Evolutionary conservation across 345 rosid species (phyloP), one percentile per base, ranked within the genome.

Genomic region (Lepidium sativum): DNA sequence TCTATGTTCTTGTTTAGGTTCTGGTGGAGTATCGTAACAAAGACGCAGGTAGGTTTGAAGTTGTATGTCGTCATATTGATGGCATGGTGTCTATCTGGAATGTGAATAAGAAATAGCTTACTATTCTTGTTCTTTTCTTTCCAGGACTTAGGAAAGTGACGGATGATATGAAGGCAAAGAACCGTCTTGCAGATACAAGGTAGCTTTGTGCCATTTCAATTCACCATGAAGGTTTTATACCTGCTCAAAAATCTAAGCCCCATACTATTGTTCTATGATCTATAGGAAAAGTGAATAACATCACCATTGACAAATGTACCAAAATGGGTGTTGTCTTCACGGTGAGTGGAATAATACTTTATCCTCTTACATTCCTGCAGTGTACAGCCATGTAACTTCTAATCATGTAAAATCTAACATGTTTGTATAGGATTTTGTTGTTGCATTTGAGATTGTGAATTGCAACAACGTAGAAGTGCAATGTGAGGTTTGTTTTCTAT

Each of bases 381-480:
- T 33, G 21, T 48, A 61, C 40, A 39, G 20, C 21, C 9, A 11
- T 40, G 64, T 43, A 56, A 17, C 35, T 59, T 50, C 51, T 43
- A 34, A 37, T 37, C 3, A 17, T 18, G 50, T 9, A 44, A 23
- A 18, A 5, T 51, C n/a, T 65, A 18, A 61, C 72, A 50, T 25
- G 60, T 40, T 17, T 67, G 60, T 61, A 9, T 78, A 95, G 97
- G 99, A 91, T 83, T 95, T 95, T 31, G 99, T 95, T 65, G 96
- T 97, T 77, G 99, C 99, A 65, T 95, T 77, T 81, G 99, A 95
- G 86, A 74, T 88, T 75, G 99, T 91, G 41, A 95, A 95, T 65
- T 86, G 96, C 86, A 86, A 39, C 74, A 83, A 92, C 43, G 92
- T 91, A 50, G 97, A 95, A 82, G 92, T 88, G 72, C 99, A 95